A percentile compares a stretch with the other conserved stretches of the same genome.
Evolutionary conservation across 805 yeast species (phyloP).

Genomic region (Starmerella cellae): DNA sequence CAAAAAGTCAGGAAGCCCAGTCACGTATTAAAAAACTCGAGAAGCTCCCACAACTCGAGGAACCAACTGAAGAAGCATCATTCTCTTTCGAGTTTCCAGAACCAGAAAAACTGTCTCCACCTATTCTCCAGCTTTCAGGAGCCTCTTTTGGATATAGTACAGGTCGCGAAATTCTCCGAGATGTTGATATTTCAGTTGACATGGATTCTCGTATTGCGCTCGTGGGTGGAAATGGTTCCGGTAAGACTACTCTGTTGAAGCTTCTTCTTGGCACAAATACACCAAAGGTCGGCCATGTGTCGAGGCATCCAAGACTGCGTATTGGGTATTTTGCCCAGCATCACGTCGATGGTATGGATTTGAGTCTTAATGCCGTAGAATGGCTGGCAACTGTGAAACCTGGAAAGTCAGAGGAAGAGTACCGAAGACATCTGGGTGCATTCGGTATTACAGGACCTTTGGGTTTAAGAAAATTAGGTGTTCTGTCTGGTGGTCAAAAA

Average conservation of each 20-base stretch:
- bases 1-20: conserved; percentile 94
- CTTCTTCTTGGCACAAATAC: conserved; percentile 62
- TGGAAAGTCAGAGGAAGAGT: conserved; percentile 91
- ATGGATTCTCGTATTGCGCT: conserved; percentile 90
- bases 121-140: conserved; percentile 74
- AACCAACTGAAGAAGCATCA: conserved; percentile 84
- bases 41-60: conserved; percentile 80
- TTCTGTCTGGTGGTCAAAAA: conserved; percentile 94
- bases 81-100: conserved; percentile 88
- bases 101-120: conserved; percentile 85
- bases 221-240: conserved; percentile 99
- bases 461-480: conserved; percentile 79
- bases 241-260: conserved; percentile 90
- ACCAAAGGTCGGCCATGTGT: conserved; percentile 67
- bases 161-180: conserved; percentile 38
- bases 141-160: conserved; percentile 78
- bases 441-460: conserved; percentile 93
- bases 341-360: conserved; percentile 95
- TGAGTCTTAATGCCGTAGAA: conserved; percentile 68
- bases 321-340: conserved; percentile 97
- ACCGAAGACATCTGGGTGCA: conserved; percentile 89
- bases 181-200: conserved; percentile 82
- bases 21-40: conserved; percentile 94
- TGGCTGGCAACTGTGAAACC: conserved; percentile 89
- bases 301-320: conserved; percentile 72